A percentile compares a stretch with the other conserved stretches of the same genome.
These are phyloP conservation scores for Blastobotrys chiropterorum DNA, from an alignment of 805 yeast species.

Conservation along the genomic window DNA sequence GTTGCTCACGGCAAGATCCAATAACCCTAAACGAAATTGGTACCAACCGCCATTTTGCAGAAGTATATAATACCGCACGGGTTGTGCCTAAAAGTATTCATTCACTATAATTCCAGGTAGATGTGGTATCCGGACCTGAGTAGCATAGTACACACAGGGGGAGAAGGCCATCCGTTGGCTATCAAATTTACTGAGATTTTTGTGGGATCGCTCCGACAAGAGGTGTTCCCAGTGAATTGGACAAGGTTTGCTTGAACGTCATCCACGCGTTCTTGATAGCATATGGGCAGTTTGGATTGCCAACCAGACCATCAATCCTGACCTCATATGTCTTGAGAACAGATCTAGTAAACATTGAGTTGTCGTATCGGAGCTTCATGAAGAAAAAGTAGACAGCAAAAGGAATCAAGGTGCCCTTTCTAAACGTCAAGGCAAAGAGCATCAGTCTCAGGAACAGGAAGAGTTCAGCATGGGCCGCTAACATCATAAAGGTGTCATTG, in stretches of 20 bases:
- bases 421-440: constrained; percentile 42
- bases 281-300: constrained; percentile 50
- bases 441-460: constrained; percentile 22
- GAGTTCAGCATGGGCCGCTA: constrained; percentile 57
- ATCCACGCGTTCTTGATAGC: constrained; percentile 45
- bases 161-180: too few species aligned
- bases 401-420: constrained; percentile 53
- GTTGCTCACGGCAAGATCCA: too few species aligned
- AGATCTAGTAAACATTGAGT: constrained; percentile 63
- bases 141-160: neutral
- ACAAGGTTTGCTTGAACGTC: constrained; percentile 33
- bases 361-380: constrained; percentile 71
- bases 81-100: neutral
- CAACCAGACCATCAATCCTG: constrained; percentile 51
- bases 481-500: constrained; percentile 53
- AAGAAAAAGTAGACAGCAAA: constrained; percentile 49
- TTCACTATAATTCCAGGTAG: neutral
- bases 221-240: neutral
- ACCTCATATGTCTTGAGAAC: constrained; percentile 66
- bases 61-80: too few species aligned
- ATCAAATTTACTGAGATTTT: neutral
- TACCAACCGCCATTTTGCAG: too few species aligned
- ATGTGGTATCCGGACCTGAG: neutral
- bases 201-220: neutral
- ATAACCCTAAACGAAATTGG: too few species aligned